Evolutionary conservation across 345 rosid species (phyloP).

Genomic region (Mercurialis annua): DNA sequence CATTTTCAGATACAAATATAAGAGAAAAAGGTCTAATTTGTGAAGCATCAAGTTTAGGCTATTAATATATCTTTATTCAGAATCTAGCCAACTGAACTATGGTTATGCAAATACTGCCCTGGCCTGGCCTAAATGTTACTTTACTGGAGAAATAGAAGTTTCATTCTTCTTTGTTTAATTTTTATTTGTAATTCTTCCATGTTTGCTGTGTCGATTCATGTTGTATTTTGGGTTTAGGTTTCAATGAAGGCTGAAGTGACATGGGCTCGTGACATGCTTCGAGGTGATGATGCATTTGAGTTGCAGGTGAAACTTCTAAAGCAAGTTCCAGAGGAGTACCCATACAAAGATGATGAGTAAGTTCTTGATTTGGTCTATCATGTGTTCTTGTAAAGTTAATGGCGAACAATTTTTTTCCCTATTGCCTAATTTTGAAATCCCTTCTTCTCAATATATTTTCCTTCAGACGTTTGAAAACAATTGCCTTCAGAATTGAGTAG

Average conservation of each 20-base stretch:
- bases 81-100: not conserved
- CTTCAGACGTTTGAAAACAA: no score
- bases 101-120: not conserved
- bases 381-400: not conserved
- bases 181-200: not conserved
- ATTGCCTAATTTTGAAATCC: no score
- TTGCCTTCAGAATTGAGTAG: no score
- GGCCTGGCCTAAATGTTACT: not conserved
- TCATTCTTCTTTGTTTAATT: no score
- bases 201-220: not conserved
- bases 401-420: no score
- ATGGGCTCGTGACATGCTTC: conserved; percentile 74
- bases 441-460: no score
- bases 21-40: no score
- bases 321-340: conserved; percentile 87
- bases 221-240: conserved; percentile 56
- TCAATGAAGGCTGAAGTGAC: conserved; percentile 95
- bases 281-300: conserved; percentile 84
- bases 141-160: not conserved
- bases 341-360: conserved; percentile 93
- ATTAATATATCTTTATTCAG: not conserved
- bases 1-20: no score
- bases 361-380: not conserved
- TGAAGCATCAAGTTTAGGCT: not conserved
- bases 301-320: conserved; percentile 81